phyloP scores from a whole-genome alignment of 306 rosid genomes.

The Elaeagnus macrophylla region DNA sequence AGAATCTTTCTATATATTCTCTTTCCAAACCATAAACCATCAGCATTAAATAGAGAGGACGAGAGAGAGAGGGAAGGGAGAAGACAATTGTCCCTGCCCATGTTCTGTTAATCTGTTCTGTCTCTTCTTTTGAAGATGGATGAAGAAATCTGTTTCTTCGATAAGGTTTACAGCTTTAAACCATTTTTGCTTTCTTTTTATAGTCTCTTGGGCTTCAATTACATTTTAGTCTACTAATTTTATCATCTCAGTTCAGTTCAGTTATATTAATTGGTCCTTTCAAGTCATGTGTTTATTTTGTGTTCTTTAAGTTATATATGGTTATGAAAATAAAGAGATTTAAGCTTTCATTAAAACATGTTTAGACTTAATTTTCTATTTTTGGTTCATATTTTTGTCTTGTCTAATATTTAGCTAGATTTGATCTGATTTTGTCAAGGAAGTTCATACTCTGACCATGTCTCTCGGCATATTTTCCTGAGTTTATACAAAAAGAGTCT shows the following conservation, averaged over 20 bases:
- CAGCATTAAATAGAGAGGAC: not conserved
- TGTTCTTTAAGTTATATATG: too few relatives aligned
- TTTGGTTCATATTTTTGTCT: not conserved
- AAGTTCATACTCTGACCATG: constrained; percentile 35
- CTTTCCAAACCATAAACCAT: not conserved
- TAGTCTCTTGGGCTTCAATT: not conserved
- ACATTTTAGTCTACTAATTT: not conserved
- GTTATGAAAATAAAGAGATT: too few relatives aligned
- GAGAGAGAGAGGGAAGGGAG: not conserved
- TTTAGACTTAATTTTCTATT: too few relatives aligned
- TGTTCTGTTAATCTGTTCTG: not conserved
- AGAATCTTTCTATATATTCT: not conserved
- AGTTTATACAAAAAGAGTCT: constrained; percentile 9
- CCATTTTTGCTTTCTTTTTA: not conserved
- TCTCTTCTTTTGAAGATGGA: constrained; percentile 10
- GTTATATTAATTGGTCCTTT: not conserved
- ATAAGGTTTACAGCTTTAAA: constrained; percentile 9
- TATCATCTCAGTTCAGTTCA: not conserved
- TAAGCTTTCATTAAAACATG: too few relatives aligned
- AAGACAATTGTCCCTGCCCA: not conserved
- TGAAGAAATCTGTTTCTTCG: constrained; percentile 15
- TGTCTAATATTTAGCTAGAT: not conserved
- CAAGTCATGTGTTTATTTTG: too few relatives aligned
- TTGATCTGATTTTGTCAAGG: constrained; percentile 20
- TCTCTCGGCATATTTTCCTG: constrained; percentile 50